Percentiles rank a stretch among this genome's conserved stretches.
These are phyloP conservation scores for Hypoxylon subgilvum DNA, from an alignment of 495 filamentous ascomycete species.

Conservation along the genomic window DNA sequence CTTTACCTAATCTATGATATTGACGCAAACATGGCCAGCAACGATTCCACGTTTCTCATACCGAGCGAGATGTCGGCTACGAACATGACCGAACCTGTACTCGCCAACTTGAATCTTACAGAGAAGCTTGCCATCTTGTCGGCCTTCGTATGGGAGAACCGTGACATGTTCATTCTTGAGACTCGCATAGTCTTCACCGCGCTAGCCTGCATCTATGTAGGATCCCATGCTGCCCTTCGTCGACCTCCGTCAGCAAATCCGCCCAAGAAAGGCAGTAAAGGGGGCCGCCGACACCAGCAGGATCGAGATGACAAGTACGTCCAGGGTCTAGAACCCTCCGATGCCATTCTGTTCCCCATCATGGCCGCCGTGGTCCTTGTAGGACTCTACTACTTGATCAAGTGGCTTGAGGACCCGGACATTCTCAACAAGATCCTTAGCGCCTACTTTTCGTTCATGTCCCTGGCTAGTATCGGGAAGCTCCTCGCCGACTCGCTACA, in stretches of 20 bases:
- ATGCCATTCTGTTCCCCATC: conserved; percentile 88
- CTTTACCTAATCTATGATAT: neutral
- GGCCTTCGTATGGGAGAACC: conserved; percentile 62
- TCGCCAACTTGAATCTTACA: conserved; percentile 19
- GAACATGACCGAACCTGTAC: conserved; percentile 22
- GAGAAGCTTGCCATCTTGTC: conserved; percentile 32
- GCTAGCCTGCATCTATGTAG: conserved; percentile 53
- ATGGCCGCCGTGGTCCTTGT: conserved; percentile 74
- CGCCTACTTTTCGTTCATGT: conserved; percentile 82
- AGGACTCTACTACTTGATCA: conserved; percentile 85
- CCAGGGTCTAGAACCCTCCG: conserved; percentile 78
- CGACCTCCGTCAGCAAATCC: conserved; percentile 79
- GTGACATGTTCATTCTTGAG: conserved; percentile 52
- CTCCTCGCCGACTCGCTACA: conserved; percentile 71
- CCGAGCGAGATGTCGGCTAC: conserved; percentile 30
- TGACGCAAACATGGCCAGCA: conserved; percentile 25
- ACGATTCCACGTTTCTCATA: conserved; percentile 26
- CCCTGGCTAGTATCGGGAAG: conserved; percentile 72
- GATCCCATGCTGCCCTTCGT: conserved; percentile 60
- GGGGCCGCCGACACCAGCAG: conserved; percentile 55
- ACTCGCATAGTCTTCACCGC: conserved; percentile 49
- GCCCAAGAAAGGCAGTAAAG: conserved; percentile 55
- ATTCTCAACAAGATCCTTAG: conserved; percentile 84
- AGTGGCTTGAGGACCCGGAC: conserved; percentile 81
- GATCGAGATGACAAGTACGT: conserved; percentile 68